A percentile compares a stretch with the other conserved stretches of the same genome.
Conservation (phyloP, 2,329 filamentous ascomycete genomes). For the Thyridium curvatum region DNA sequence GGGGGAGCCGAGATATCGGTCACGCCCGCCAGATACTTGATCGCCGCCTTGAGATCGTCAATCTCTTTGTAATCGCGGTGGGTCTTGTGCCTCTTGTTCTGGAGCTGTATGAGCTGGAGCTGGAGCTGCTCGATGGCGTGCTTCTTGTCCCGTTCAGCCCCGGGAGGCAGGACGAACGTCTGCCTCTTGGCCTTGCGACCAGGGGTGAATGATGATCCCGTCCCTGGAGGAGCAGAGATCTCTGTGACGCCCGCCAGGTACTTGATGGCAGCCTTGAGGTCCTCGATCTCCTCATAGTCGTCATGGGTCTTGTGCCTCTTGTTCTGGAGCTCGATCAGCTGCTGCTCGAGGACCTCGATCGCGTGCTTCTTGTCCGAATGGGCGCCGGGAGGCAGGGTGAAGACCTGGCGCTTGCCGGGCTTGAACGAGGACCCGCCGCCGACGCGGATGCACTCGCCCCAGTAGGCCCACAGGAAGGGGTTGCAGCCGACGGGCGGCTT, state of each 20-base stretch:
- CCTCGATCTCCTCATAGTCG: not conserved
- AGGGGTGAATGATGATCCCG: conserved; percentile 1
- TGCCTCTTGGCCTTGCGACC: conserved; percentile 8
- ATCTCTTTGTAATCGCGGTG: conserved; percentile 10
- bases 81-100: conserved; percentile 16
- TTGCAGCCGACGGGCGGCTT: no score
- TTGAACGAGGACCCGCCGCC: conserved; percentile 4
- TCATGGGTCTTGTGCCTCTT: not conserved
- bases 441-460: no score
- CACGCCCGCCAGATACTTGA: conserved; percentile 12
- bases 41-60: conserved; percentile 11
- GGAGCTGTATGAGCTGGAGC: conserved; percentile 9
- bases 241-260: not conserved
- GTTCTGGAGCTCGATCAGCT: conserved; percentile 1
- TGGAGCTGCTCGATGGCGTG: conserved; percentile 12
- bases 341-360: not conserved
- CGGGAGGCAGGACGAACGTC: conserved; percentile 12
- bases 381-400: not conserved
- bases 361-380: not conserved
- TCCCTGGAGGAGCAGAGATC: not conserved
- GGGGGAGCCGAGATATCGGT: conserved; percentile 11
- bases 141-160: conserved; percentile 10
- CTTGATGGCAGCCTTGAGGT: not conserved
- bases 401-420: not conserved
- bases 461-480: no score